Percentiles rank a stretch among this genome's conserved stretches.
These are phyloP conservation scores for Elongisporangium prolatum DNA, from an alignment of 352 stramenopile genomes.

Conservation along the genomic window DNA sequence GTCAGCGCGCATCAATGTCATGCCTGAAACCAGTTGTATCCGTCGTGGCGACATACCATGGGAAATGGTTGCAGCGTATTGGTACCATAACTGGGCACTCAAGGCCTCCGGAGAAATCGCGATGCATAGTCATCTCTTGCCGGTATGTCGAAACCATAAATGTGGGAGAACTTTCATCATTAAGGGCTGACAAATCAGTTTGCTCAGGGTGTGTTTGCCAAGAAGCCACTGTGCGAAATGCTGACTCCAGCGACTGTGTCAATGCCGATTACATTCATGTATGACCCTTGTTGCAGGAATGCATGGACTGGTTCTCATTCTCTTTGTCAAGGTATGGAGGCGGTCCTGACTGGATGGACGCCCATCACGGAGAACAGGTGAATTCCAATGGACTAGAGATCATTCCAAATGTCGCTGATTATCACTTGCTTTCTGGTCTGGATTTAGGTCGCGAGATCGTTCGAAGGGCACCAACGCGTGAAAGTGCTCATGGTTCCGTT, in stretches of 20 bases:
- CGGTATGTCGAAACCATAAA: constrained; percentile 14
- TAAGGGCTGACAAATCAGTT: neutral
- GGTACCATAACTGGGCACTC: constrained; percentile 77
- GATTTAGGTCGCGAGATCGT: constrained; percentile 23
- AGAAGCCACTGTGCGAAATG: constrained; percentile 51
- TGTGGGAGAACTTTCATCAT: neutral
- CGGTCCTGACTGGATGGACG: constrained; percentile 70
- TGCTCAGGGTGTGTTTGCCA: constrained; percentile 38
- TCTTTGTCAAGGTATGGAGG: constrained; percentile 30
- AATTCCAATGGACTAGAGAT: neutral
- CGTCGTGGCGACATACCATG: constrained; percentile 34
- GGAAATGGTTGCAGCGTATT: constrained; percentile 43
- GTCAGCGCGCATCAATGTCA: constrained; percentile 33
- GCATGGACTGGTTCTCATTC: neutral
- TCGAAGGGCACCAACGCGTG: constrained; percentile 31
- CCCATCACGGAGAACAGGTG: constrained; percentile 42
- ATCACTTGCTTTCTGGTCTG: neutral
- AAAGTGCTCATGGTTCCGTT: constrained; percentile 39
- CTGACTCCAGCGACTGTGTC: constrained; percentile 45
- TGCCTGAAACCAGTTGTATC: constrained; percentile 61
- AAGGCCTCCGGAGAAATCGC: constrained; percentile 58
- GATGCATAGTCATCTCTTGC: constrained; percentile 64
- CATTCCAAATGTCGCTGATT: neutral
- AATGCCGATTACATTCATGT: constrained; percentile 68
- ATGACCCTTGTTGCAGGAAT: constrained; percentile 3